Base-by-base conservation (phyloP, 495 filamentous ascomycete genomes). In the Penicillium canescens region DNA sequence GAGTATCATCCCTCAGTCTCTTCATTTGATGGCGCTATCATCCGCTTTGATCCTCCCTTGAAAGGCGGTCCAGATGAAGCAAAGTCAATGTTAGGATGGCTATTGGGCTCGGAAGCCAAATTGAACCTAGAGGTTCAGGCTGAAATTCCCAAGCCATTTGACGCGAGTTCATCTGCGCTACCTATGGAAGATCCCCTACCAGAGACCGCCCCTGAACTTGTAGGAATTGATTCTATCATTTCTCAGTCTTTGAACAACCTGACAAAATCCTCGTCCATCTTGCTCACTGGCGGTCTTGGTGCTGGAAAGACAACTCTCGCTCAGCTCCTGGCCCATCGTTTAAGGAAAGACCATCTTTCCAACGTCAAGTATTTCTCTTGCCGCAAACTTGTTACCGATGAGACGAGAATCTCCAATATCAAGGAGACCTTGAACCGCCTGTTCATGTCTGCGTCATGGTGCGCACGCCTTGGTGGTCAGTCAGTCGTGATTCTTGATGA, bases 371-470 rank as follows among this genome's bases (percentile, higher is more conserved):
- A 92, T 67, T 90, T 93, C 56, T 82, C 88, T 1, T 96, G 92
- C 64, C 82, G 85, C 31, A 91, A 86, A 47, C 80, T 96, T 2
- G 85, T 95, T 20, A 92, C 86, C 1, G 91, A 96, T 50, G 93
- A 97, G 63, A 91, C 83, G 23, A 85, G 92, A 13, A 83, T 96
- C 13, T 88, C 89, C 11, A 89, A 86, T 8, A 88, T 98, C 67
- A 98, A 96, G 65, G 95, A 98, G 53, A 91, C 85, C 0, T 68
- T 98, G 4, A 87, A 80, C 41, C 80, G 89, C 12, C 71, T 93
- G 13, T 97, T 98, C 61, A 91, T 92, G 77, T 78, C 83, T 34
- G 94, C 95, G 12, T 85, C 86, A 37, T 98, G 93, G 92, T 91
- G 87, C 50, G 87, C 92, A 28, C 81, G 91, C 43, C 81, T 91